Evolutionary conservation across 371 early-diverging fungal species (phyloP), one percentile per base, ranked within the genome.

Genomic region (Vairimorpha ceranae): DNA sequence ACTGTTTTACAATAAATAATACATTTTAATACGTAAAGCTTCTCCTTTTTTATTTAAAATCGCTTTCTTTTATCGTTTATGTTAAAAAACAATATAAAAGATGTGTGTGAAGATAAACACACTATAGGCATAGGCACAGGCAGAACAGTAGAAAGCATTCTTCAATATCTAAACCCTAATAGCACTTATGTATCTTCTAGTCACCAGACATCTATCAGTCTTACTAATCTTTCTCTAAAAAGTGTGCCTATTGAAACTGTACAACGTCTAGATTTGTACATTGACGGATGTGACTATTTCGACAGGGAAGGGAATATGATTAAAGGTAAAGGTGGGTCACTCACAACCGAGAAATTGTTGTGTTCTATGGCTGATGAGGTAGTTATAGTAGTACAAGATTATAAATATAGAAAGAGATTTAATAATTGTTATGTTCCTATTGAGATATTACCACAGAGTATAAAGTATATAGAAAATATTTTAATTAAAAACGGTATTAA

Each of bases 221-320:
- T 75, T 19, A 35, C 32, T 25, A 63, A 67, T 4, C 33, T 32
- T 12, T 46, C 35, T 43, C n/a, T 45, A 1, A 46, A 48, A 10
- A 29, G 27, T 36, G 27, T 25, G 0, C 35, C 69, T 15, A 27
- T 70, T 29, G 46, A 23, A 17, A 27, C 29, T 29, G 65, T 33
- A 41, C 4, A 17, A 14, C 4, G 12, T n/a, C 36, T 82, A 12
- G 82, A 82, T 59, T 17, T 83, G 19, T 83, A 83, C 72, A 70
- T 83, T 63, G 83, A 83, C 52, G 74, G 80, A 3, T 75, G 81
- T 46, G 83, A 83, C 38, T 81, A 78, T 45, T 76, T 76, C 46
- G 76, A 79, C 54, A 43, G 23, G 2, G 25, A 54, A 23, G 78
- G 76, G 1, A 64, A 70, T 30, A 15, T 83, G 45, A 75, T 83